phyloP scores from a whole-genome alignment of 169 alveolate genomes.

The Babesia ovis region DNA sequence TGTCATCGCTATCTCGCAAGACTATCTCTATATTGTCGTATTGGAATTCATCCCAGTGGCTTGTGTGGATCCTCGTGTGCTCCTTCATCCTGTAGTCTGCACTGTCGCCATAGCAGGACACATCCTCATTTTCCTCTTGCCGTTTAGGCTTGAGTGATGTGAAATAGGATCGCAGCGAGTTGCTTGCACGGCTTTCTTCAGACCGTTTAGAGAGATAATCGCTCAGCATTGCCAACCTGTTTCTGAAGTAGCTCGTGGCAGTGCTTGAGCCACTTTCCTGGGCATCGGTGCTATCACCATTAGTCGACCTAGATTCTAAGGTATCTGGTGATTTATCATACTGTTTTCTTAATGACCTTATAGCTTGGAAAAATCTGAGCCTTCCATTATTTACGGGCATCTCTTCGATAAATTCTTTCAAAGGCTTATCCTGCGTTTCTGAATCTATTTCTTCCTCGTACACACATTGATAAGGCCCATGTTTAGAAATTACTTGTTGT shows the following conservation, averaged over 20 bases:
- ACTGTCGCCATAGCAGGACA: conserved; percentile 22
- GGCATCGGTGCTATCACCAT: background rate
- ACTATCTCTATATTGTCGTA: conserved; percentile 65
- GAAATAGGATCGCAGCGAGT: conserved; percentile 7
- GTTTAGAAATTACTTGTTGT: conserved; percentile 44
- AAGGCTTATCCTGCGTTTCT: background rate
- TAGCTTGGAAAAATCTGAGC: conserved; percentile 50
- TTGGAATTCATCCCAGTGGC: conserved; percentile 67
- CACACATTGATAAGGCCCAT: conserved; percentile 65
- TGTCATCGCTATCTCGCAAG: conserved; percentile 43
- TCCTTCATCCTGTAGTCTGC: conserved; percentile 60
- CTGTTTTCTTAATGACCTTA: conserved; percentile 17
- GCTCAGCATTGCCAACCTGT: conserved; percentile 26
- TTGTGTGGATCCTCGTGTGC: conserved; percentile 49
- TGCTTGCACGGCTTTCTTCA: background rate
- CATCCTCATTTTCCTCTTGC: background rate
- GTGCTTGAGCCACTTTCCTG: background rate
- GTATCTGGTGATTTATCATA: background rate
- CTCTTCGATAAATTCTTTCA: conserved; percentile 32
- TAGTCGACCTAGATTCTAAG: background rate
- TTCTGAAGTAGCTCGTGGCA: background rate
- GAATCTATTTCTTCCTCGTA: conserved; percentile 47
- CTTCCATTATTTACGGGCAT: conserved; percentile 48
- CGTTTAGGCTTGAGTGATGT: background rate
- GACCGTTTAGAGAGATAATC: conserved; percentile 42